phyloP scores from a whole-genome alignment of 108 stramenopile genomes.

The Craspedostauros australis region DNA sequence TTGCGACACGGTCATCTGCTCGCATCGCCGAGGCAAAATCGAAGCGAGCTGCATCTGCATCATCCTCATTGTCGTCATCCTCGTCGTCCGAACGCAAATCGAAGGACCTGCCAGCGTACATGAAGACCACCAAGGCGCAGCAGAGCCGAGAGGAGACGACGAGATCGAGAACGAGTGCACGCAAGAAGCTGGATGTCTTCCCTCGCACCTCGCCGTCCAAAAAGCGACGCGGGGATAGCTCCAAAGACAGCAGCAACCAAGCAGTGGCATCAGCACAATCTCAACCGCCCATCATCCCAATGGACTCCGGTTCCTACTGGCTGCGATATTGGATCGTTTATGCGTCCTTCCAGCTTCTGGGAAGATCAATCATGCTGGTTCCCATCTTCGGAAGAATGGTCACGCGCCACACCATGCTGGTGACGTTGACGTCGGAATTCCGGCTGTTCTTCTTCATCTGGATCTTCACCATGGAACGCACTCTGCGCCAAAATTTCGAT shows the following conservation, averaged over 20 bases:
- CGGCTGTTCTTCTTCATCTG: slow-evolving; percentile 69
- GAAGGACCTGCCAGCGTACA: too few species aligned
- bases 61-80: too few species aligned
- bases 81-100: too few species aligned
- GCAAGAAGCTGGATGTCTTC: not conserved
- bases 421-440: slow-evolving; percentile 24
- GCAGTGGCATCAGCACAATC: slow-evolving; percentile 17
- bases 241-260: too few species aligned
- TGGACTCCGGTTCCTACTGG: slow-evolving; percentile 27
- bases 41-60: too few species aligned
- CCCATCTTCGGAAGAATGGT: slow-evolving; percentile 45
- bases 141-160: not conserved
- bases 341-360: slow-evolving; percentile 36
- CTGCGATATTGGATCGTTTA: slow-evolving; percentile 74
- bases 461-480: slow-evolving; percentile 57
- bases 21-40: too few species aligned
- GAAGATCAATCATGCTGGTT: slow-evolving; percentile 27
- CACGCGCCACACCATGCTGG: slow-evolving; percentile 12
- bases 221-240: slow-evolving; percentile 5
- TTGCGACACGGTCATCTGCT: too few species aligned
- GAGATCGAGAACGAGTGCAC: not conserved
- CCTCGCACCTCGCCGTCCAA: too few species aligned
- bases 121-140: not conserved
- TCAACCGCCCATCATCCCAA: slow-evolving; percentile 2
- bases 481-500: slow-evolving; percentile 17